Percentiles rank a stretch among this genome's conserved stretches.
Evolutionary conservation across 2,329 filamentous ascomycete species (phyloP).

Genomic region (Fusarium sambucinum): DNA sequence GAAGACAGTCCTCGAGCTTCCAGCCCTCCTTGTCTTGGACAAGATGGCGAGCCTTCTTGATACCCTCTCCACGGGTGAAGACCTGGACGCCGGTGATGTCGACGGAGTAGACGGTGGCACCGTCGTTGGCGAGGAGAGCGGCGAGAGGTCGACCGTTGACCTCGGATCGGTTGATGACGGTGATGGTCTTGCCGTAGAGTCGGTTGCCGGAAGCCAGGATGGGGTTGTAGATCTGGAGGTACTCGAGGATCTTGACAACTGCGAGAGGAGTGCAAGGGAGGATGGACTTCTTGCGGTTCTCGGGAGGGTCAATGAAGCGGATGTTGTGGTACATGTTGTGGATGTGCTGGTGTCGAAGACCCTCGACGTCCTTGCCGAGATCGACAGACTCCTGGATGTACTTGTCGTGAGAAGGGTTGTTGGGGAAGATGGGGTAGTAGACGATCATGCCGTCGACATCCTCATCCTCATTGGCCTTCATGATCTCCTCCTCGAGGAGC

Average conservation of each 20-base stretch:
- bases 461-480: constrained; percentile 83
- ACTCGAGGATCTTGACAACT: constrained; percentile 96
- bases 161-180: constrained; percentile 95
- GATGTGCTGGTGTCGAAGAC: constrained; percentile 91
- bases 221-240: constrained; percentile 95
- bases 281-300: constrained; percentile 86
- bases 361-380: constrained; percentile 93
- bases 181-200: constrained; percentile 92
- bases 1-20: constrained; percentile 83
- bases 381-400: constrained; percentile 96
- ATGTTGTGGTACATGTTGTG: constrained; percentile 99
- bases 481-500: constrained; percentile 87
- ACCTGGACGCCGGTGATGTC: constrained; percentile 92
- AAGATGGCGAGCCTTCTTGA: constrained; percentile 87
- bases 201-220: constrained; percentile 94
- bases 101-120: constrained; percentile 93
- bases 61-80: constrained; percentile 89
- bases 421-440: constrained; percentile 95
- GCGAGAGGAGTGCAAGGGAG: constrained; percentile 96
- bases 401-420: constrained; percentile 85
- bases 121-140: constrained; percentile 94
- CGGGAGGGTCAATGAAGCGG: constrained; percentile 86
- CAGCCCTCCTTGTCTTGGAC: constrained; percentile 85
- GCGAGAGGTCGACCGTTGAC: constrained; percentile 94
- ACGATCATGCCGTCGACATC: constrained; percentile 91